Base-by-base conservation (phyloP, 2,329 filamentous ascomycete species). In the Karstenula rhodostoma region DNA sequence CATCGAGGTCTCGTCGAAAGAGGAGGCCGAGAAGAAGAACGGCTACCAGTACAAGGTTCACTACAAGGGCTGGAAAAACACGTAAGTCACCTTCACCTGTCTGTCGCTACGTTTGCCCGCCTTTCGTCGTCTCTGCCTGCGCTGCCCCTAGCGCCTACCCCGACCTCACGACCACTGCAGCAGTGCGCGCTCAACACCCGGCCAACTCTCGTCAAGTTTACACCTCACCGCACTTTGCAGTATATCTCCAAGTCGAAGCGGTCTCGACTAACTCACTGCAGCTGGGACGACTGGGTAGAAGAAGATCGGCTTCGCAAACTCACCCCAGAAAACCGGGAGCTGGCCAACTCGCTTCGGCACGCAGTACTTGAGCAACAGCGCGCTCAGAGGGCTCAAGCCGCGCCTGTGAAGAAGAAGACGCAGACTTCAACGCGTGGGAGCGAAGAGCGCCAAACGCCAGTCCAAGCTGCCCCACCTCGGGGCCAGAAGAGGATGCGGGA, bases 51-150 rank as follows among this genome's bases (percentile, higher is more conserved):
- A 96, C 82, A 91, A 92, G 74, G 91, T 99, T 57, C 95, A 99
- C 80, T 99, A 99, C 83, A 98, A 98, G 80, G 95, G 95, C 73
- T 99, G 95, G 95, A 99, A 99, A 84, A 94, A 94, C 78, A 97
- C 93, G 85, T 91, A 82, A 81, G 89, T 89, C 32, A 43, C 27
- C 32, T 32, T 43, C 46, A 61, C 63, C 42, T 60, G 53, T 27
- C 22, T 19, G n/a, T 48, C 10, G 50, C 59, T 37, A 40, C 49
- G 33, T 61, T 40, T 61, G 49, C 15, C 23, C 48, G 25, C 44
- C 32, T 52, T 32, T n/a, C 27, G 43, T 33, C 10, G 12, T 12
- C 49, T 53, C 48, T 43, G 12, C 29, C 40, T 44, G 54, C 33
- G 50, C 58, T 59, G 61, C 55, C 61, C 58, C 58, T 59, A 47